Conservation (phyloP, 108 stramenopile species). For the Epithemia pelagica region DNA sequence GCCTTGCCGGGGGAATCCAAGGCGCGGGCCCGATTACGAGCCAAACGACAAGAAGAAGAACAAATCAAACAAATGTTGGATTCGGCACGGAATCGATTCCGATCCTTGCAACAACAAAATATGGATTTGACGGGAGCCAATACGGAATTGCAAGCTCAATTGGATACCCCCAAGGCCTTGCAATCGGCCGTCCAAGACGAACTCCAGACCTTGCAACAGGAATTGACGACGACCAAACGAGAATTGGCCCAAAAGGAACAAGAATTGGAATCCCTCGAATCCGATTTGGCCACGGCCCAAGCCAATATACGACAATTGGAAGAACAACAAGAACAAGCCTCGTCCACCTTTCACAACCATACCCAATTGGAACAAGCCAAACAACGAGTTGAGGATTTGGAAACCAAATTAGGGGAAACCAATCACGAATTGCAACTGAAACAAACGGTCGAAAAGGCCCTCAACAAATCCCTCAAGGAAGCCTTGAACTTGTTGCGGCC, state of each 20-base stretch:
- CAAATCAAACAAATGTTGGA: slow-evolving; percentile 30
- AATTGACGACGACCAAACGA: slow-evolving; percentile 7
- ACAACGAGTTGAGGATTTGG: slow-evolving; percentile 12
- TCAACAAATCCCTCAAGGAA: slow-evolving; percentile 49
- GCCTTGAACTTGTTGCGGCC: slow-evolving; percentile 44
- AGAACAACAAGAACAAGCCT: not conserved
- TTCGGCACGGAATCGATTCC: slow-evolving; percentile 36
- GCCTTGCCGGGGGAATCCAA: slow-evolving; percentile 9
- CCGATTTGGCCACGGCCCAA: not conserved
- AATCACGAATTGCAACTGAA: slow-evolving; percentile 22
- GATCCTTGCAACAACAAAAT: slow-evolving; percentile 31
- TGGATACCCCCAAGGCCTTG: not conserved
- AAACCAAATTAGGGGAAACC: slow-evolving; percentile 13
- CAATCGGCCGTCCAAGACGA: not conserved
- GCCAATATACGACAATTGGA: not conserved
- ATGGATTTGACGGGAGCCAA: slow-evolving; percentile 24
- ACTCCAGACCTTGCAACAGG: not conserved
- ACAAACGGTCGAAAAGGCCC: slow-evolving; percentile 24
- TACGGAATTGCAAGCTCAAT: slow-evolving; percentile 29
- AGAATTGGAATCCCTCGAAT: slow-evolving; percentile 12
- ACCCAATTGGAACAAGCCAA: slow-evolving; percentile 3
- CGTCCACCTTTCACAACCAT: not conserved
- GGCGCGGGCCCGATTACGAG: slow-evolving; percentile 34
- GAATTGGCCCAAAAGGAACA: slow-evolving; percentile 13
- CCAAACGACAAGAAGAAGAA: slow-evolving; percentile 40